phyloP scores from a whole-genome alignment of 345 rosid species.

The Citropsis articulata region DNA sequence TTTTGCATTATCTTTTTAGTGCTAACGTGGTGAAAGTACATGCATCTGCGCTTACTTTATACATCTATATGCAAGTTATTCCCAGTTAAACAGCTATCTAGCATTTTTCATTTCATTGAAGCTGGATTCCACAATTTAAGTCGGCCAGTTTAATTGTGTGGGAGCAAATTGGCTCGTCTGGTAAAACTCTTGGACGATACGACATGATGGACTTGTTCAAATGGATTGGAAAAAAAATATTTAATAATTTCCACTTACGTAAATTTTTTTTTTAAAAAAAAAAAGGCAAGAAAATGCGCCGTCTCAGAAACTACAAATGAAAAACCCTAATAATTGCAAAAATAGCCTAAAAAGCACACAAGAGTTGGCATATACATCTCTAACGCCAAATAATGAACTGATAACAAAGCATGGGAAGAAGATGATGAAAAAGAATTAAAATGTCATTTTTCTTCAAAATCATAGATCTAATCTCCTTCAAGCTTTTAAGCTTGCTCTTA shows the following conservation, averaged over 20 bases:
- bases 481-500: neutral
- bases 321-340: too few species aligned
- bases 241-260: too few species aligned
- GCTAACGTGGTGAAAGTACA: neutral
- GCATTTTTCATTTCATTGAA: neutral
- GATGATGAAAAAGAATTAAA: neutral
- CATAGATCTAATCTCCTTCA: constrained; percentile 5
- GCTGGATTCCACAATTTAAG: neutral
- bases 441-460: neutral
- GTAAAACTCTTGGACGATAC: too few species aligned
- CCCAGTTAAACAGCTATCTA: neutral
- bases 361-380: too few species aligned
- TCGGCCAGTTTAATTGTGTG: neutral
- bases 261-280: too few species aligned
- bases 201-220: too few species aligned
- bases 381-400: neutral
- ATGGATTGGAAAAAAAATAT: too few species aligned
- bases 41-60: neutral
- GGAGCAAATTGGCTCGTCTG: too few species aligned
- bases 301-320: too few species aligned
- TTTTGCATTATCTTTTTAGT: constrained; percentile 17
- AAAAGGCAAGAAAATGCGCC: too few species aligned
- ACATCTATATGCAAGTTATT: neutral
- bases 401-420: neutral
- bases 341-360: too few species aligned